These are phyloP conservation scores for Citrus sp. DNA, from an alignment of 345 rosid species.

Conservation along the genomic window DNA sequence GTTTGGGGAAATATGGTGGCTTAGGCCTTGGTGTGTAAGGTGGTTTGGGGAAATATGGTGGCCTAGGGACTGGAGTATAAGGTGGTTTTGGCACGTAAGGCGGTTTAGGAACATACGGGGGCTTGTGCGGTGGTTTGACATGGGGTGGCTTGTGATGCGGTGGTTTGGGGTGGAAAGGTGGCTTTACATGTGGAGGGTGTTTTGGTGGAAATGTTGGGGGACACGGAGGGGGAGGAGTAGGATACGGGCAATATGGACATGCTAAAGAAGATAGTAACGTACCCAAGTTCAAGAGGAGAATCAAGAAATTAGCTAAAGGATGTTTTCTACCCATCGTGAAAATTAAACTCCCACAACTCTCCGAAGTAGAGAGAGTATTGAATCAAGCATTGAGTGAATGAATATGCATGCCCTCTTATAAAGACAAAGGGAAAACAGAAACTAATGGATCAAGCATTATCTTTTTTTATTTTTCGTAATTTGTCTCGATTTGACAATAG, in stretches of 20 bases:
- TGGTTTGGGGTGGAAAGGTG: background rate
- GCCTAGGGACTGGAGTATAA: too few species aligned
- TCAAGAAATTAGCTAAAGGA: background rate
- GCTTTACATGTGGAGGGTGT: constrained; percentile 13
- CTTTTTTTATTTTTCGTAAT: background rate
- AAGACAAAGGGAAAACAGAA: background rate
- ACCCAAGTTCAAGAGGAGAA: constrained; percentile 29
- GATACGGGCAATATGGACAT: constrained; percentile 40
- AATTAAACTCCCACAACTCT: background rate
- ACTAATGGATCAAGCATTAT: background rate
- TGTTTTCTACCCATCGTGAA: background rate
- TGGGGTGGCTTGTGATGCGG: constrained; percentile 30
- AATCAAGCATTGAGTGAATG: background rate
- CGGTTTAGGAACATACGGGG: too few species aligned
- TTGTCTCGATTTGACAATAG: constrained; percentile 6
- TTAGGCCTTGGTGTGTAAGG: too few species aligned
- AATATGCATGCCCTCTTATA: background rate
- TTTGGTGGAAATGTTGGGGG: background rate
- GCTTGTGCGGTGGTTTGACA: constrained; percentile 19
- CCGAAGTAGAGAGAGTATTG: background rate
- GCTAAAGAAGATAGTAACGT: constrained; percentile 30
- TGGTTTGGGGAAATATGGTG: too few species aligned
- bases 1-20: too few species aligned
- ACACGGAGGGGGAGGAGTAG: constrained; percentile 18
- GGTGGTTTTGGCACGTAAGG: too few species aligned